Conservation (phyloP, 2,329 filamentous ascomycete genomes). For the Sordariomycetes sp. region DNA sequence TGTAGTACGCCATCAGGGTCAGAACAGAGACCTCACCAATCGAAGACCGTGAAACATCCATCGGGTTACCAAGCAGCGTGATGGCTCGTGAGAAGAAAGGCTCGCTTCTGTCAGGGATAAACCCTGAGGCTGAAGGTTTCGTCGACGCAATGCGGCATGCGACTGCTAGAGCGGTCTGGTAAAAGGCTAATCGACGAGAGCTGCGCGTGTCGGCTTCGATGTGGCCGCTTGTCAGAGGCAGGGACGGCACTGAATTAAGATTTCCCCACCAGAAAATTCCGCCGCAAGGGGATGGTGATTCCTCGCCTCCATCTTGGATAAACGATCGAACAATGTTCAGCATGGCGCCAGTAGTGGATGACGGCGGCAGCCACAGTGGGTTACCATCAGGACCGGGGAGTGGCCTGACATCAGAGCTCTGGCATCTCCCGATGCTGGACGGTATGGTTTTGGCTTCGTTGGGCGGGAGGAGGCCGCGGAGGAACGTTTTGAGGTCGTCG, state of each 20-base stretch:
- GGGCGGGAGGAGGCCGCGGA: conserved; percentile 5
- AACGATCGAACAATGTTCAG: conserved; percentile 30
- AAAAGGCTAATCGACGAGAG: conserved; percentile 31
- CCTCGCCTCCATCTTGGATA: conserved; percentile 31
- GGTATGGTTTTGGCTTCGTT: conserved; percentile 20
- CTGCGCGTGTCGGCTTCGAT: conserved; percentile 14
- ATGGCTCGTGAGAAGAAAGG: conserved; percentile 33
- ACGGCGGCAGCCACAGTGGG: conserved; percentile 27
- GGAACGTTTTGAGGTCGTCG: conserved; percentile 30
- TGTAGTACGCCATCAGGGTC: conserved; percentile 37
- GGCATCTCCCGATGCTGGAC: conserved; percentile 31
- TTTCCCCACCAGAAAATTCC: conserved; percentile 40
- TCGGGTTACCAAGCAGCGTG: conserved; percentile 33
- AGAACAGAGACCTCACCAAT: conserved; percentile 34
- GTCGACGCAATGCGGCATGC: conserved; percentile 21
- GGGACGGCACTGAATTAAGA: conserved; percentile 20
- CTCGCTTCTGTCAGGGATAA: conserved; percentile 15
- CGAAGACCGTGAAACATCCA: conserved; percentile 29
- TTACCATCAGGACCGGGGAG: conserved; percentile 26
- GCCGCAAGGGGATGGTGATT: conserved; percentile 21
- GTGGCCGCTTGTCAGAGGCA: conserved; percentile 11
- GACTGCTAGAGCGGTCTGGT: conserved; percentile 35
- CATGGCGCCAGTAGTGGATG: conserved; percentile 25
- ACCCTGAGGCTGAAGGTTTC: conserved; percentile 13
- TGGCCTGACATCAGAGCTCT: conserved; percentile 35